Conservation (phyloP, 176 grass and related monocot genomes). For the Eleusine indica region DNA sequence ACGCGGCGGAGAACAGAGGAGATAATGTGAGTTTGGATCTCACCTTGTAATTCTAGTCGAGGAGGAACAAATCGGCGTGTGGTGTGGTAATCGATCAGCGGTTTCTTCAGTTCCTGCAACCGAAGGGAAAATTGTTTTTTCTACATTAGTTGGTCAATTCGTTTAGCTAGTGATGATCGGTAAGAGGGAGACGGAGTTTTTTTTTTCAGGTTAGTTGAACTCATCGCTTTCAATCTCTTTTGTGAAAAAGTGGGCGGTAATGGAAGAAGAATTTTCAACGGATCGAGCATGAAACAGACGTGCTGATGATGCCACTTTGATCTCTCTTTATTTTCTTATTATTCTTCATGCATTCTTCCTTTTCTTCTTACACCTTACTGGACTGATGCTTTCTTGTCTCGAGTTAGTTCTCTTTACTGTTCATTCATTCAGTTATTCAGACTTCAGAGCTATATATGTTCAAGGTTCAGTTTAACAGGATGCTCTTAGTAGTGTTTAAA, state of each 20-base stretch:
- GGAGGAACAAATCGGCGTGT: neutral
- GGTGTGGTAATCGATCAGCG: conserved; percentile 18
- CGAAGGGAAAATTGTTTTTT: conserved; percentile 9
- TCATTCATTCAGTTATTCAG: neutral
- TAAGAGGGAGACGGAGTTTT: conserved; percentile 8
- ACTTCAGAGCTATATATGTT: neutral
- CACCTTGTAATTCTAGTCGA: conserved; percentile 62
- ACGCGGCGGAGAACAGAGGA: conserved; percentile 44
- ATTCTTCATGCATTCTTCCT: neutral
- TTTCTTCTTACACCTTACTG: neutral
- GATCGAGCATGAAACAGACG: conserved; percentile 8
- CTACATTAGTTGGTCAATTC: conserved; percentile 17
- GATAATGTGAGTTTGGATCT: conserved; percentile 90
- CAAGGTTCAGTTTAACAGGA: neutral
- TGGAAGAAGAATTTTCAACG: neutral
- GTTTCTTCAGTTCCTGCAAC: conserved; percentile 5
- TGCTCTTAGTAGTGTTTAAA: neutral
- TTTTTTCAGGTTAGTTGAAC: conserved; percentile 29
- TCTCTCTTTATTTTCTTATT: neutral
- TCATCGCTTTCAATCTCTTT: conserved; percentile 41
- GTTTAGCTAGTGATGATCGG: conserved; percentile 24
- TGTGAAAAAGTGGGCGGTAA: conserved; percentile 32
- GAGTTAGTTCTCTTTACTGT: neutral
- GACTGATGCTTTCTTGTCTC: neutral
- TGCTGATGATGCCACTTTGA: conserved; percentile 10